Conservation (phyloP, 768 basidiomycete species). For the Pleurotus citrinopileatus region DNA sequence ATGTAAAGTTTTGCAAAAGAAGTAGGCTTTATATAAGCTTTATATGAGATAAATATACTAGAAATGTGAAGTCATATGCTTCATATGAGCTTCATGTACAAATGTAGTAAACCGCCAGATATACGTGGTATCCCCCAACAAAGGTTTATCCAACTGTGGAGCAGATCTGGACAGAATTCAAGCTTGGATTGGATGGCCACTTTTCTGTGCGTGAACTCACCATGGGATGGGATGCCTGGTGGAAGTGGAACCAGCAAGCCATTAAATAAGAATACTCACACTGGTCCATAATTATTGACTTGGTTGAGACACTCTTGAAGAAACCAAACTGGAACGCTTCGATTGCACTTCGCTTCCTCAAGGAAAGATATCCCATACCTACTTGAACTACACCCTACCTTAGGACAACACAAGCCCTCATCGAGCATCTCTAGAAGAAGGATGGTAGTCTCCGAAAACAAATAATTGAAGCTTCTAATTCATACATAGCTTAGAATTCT, state of each 20-base stretch:
- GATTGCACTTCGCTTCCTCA: constrained; percentile 21
- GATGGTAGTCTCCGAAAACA: constrained; percentile 8
- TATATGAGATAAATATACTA: no score
- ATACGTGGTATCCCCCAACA: constrained; percentile 11
- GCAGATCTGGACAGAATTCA: constrained; percentile 26
- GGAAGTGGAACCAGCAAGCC: constrained; percentile 19
- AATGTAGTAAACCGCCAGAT: no score
- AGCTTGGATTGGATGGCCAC: constrained; percentile 21
- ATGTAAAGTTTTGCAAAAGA: no score
- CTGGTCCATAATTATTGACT: constrained; percentile 18
- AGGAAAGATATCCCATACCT: constrained; percentile 18
- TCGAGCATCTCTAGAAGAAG: constrained; percentile 13
- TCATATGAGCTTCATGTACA: no score
- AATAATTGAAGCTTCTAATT: background rate
- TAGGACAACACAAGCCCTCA: constrained; percentile 12
- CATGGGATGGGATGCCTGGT: constrained; percentile 15
- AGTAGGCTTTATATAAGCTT: no score
- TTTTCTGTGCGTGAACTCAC: constrained; percentile 17
- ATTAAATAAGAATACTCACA: constrained; percentile 21
- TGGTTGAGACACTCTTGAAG: constrained; percentile 18
- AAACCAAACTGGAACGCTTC: constrained; percentile 19
- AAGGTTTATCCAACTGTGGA: constrained; percentile 11
- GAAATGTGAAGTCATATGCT: no score
- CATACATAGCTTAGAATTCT: background rate
- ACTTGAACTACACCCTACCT: constrained; percentile 9